Base-by-base conservation (phyloP, 2,329 filamentous ascomycete species). In the Venturiaceae sp. region DNA sequence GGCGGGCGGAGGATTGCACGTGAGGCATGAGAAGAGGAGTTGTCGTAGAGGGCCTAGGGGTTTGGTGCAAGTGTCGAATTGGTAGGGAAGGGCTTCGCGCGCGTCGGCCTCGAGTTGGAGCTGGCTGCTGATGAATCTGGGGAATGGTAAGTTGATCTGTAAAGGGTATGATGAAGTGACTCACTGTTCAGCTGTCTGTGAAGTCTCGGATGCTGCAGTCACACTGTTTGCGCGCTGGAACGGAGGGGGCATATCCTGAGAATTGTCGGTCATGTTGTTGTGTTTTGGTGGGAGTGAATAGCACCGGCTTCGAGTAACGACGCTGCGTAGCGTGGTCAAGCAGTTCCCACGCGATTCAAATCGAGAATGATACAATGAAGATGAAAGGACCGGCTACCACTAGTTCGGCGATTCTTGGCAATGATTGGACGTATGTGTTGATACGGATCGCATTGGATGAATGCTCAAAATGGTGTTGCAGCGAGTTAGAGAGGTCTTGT, bases 41-140 rank as follows among this genome's bases (percentile, higher is more conserved):
- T 99, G 94, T 57, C 91, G 87, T 16, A 99, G 78, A 7, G 91
- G 81, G 0, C 94, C 94, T 30, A 97, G 84, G n/a, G 87, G 84
- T 64, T 91, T 87, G 53, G 94, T 97, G 74, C 94, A 99, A 52
- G 85, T 86, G 66, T 96, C 90, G 69, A 97, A 96, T 74, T 94
- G 92, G 89, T 95, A 64, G 16, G 2, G 23, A 33, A 99, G 81
- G 61, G 89, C 89, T 78, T 99, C 92, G 65, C 92, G 90, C 52
- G 94, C 94, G 75, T 99, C 94, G 21, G 89, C 90, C 74, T 99
- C 94, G 57, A 99, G 85, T 64, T 87, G 85, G 68, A 96, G 85
- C 70, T 99, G 94, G 58, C 85, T 85, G 66, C 90, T 84, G 64
- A 99, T 90, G 70, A 95, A 97, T 30, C 88, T 44, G 28, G 11